Evolutionary conservation across 495 filamentous ascomycete species (phyloP), one percentile per base, ranked within the genome.

Genomic region (Hyaloscypha variabilis): DNA sequence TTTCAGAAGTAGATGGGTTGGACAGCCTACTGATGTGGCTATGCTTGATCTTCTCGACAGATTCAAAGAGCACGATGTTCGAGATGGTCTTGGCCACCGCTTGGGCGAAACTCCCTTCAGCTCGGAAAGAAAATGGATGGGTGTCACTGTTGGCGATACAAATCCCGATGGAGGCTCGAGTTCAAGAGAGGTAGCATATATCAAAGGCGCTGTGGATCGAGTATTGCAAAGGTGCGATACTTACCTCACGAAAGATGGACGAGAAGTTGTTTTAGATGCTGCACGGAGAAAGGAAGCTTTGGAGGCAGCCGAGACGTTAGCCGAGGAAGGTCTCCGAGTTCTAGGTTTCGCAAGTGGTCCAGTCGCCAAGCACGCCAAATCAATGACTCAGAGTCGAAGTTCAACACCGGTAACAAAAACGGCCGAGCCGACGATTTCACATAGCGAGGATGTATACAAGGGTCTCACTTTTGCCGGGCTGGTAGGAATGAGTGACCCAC

Each of bases 111-210:
- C 91, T 1, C 94, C 95, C 0, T 99, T 99, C 73, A 97, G 93
- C 72, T 98, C 95, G 1, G 94, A 97, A 70, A 86, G 93, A 54
- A 99, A 97, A 77, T 99, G 95, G 94, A 99, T 98, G 95, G 95
- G 95, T 36, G 93, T 97, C 17, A 87, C 91, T 2, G 92, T 97
- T 67, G 88, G 88, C 31, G 78, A 77, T 62, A 67, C 65, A 25
- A 63, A 57, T 30, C 58, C 58, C 8, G 76, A 78, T 24, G 74
- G 74, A 34, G 82, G 83, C 63, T 75, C 85, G 6, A 78, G 74
- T 23, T 80, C 83, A 28, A 85, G 81, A 70, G 89, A 94, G 69
- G 84, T 91, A 63, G 94, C 91, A 14, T 97, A 98, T 69, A 90
- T 97, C 74, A 99, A 99, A 74, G 95, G 95, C 51, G 93, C 95